Conservation (phyloP, 257 asterid species). For the Thymus mandschuricus region DNA sequence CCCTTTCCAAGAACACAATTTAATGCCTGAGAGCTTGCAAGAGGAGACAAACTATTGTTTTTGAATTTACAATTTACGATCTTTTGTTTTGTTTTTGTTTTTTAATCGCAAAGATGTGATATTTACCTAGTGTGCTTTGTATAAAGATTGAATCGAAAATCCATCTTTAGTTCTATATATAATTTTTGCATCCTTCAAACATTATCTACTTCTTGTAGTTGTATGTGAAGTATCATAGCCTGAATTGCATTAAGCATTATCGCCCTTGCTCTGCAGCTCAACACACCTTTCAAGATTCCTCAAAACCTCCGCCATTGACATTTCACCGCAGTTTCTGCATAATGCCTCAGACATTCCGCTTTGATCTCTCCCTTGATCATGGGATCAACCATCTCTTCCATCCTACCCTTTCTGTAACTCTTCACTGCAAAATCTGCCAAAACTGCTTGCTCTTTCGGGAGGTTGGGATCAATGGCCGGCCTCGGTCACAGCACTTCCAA, state of each 20-base stretch:
- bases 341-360: constrained; percentile 54
- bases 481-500: too few species aligned
- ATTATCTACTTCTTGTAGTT: too few species aligned
- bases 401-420: constrained; percentile 34
- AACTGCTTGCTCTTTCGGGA: constrained; percentile 64
- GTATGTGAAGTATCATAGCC: constrained; percentile 2
- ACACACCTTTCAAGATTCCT: constrained; percentile 69
- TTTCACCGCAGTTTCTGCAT: constrained; percentile 52
- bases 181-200: too few species aligned
- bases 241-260: constrained; percentile 30
- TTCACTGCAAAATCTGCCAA: constrained; percentile 66
- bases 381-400: constrained; percentile 55
- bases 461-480: constrained; percentile 38
- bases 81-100: too few species aligned
- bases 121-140: too few species aligned
- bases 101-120: too few species aligned
- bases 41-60: too few species aligned
- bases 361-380: constrained; percentile 42
- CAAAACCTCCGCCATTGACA: constrained; percentile 73
- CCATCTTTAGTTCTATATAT: too few species aligned
- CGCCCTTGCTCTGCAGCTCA: constrained; percentile 50
- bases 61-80: too few species aligned
- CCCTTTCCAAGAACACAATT: too few species aligned
- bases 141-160: too few species aligned
- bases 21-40: too few species aligned